phyloP scores from a whole-genome alignment of 192 early-diverging fungal genomes.

The Umbelopsis ramanniana region DNA sequence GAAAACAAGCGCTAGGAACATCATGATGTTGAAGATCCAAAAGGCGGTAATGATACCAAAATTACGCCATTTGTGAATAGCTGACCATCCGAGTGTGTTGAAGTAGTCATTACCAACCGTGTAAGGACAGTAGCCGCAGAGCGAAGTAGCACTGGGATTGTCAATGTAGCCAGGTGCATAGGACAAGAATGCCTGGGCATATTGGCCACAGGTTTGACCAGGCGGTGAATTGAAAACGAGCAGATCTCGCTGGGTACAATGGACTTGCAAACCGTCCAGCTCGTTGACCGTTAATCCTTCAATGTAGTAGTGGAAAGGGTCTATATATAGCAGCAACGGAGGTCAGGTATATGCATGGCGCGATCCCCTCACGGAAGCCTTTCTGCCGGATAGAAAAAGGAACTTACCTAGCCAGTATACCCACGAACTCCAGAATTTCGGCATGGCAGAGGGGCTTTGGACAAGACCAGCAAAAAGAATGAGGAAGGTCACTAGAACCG shows the following conservation, averaged over 20 bases:
- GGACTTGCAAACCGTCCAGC: conserved; percentile 49
- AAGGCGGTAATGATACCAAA: conserved; percentile 67
- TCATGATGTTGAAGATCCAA: conserved; percentile 60
- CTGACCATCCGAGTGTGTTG: conserved; percentile 52
- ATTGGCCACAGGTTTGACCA: conserved; percentile 65
- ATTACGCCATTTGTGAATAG: conserved; percentile 70
- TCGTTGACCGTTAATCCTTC: conserved; percentile 69
- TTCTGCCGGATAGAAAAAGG: conserved; percentile 39
- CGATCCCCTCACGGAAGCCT: neutral
- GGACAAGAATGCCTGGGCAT: conserved; percentile 55
- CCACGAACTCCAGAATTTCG: conserved; percentile 71
- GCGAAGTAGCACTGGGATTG: conserved; percentile 26
- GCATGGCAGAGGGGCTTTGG: conserved; percentile 63
- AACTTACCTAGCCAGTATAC: conserved; percentile 62
- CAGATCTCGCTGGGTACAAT: conserved; percentile 56
- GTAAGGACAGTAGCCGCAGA: conserved; percentile 70
- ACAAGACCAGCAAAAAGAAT: conserved; percentile 75
- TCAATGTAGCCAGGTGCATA: conserved; percentile 26
- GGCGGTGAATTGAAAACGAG: conserved; percentile 57
- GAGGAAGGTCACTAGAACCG: conserved; percentile 67
- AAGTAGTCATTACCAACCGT: conserved; percentile 63
- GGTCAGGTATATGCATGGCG: neutral
- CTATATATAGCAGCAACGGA: conserved; percentile 35
- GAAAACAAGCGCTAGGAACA: conserved; percentile 46
- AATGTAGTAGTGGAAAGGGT: conserved; percentile 70